Conservation (phyloP, 2,329 filamentous ascomycete species). For the Hymenoscyphus infarciens region DNA sequence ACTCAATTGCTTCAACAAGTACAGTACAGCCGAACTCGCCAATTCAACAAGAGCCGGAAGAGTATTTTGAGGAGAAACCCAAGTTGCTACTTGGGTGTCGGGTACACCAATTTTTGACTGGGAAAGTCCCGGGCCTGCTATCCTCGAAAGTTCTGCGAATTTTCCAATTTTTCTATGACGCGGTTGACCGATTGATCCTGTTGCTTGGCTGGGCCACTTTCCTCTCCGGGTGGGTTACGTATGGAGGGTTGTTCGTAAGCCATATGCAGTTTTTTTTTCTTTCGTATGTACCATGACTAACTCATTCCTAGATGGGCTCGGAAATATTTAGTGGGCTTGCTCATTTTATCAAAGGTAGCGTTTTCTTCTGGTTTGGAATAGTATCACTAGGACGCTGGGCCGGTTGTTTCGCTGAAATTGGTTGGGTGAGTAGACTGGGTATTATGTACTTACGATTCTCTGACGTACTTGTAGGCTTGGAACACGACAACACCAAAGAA, state of each 20-base stretch:
- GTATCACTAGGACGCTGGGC: constrained; percentile 86
- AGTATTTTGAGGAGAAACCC: constrained; percentile 47
- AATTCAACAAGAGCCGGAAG: constrained; percentile 22
- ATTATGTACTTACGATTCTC: background rate
- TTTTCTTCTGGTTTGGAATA: constrained; percentile 92
- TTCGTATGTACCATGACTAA: constrained; percentile 8
- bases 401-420: constrained; percentile 83
- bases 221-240: constrained; percentile 69
- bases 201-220: constrained; percentile 73
- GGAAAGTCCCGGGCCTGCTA: constrained; percentile 52
- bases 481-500: constrained; percentile 69
- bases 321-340: constrained; percentile 77
- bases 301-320: constrained; percentile 52
- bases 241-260: constrained; percentile 81
- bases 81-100: constrained; percentile 40
- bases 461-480: constrained; percentile 60
- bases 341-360: constrained; percentile 89
- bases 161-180: constrained; percentile 58
- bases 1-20: constrained; percentile 58
- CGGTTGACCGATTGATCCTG: constrained; percentile 73
- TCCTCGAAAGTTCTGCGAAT: constrained; percentile 55
- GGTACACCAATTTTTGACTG: constrained; percentile 49
- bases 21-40: constrained; percentile 37
- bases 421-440: constrained; percentile 58
- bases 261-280: background rate